These are phyloP conservation scores for Thermothelomyces thermophilus DNA, from an alignment of 2,329 filamentous ascomycete genomes.

Conservation along the genomic window DNA sequence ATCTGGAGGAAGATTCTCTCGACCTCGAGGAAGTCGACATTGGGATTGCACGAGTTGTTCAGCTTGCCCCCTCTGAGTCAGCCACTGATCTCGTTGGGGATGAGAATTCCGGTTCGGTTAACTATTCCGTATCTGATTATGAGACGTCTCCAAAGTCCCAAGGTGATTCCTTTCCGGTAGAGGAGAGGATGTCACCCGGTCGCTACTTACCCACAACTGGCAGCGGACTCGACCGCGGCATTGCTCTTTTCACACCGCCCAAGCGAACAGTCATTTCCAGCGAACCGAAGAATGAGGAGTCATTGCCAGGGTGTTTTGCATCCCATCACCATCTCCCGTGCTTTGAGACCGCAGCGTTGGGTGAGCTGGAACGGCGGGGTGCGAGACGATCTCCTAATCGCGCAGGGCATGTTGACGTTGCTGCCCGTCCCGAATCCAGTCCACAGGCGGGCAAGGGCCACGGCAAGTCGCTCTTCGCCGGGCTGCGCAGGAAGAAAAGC, in stretches of 20 bases:
- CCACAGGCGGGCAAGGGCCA: neutral
- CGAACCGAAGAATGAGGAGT: neutral
- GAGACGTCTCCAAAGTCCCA: conserved; percentile 20
- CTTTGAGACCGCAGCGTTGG: neutral
- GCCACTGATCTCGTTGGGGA: neutral
- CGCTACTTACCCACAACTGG: conserved; percentile 19
- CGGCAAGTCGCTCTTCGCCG: conserved; percentile 9
- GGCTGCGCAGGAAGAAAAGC: conserved; percentile 15
- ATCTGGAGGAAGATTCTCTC: conserved; percentile 19
- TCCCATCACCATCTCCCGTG: conserved; percentile 2
- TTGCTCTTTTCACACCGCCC: conserved; percentile 13
- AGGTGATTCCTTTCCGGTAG: conserved; percentile 4
- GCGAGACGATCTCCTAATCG: conserved; percentile 20
- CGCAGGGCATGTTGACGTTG: neutral
- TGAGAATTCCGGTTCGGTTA: neutral
- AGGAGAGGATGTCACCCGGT: conserved; percentile 12
- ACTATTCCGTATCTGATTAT: conserved; percentile 24
- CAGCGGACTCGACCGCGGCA: conserved; percentile 17
- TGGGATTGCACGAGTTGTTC: conserved; percentile 21
- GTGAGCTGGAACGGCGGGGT: conserved; percentile 20
- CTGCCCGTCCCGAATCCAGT: neutral
- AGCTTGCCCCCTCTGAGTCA: neutral
- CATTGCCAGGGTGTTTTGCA: neutral
- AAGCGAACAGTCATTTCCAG: neutral
- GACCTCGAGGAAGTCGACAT: conserved; percentile 24